These are phyloP conservation scores for Xylaria sp. DNA, from an alignment of 2,329 filamentous ascomycete species.

Conservation along the genomic window DNA sequence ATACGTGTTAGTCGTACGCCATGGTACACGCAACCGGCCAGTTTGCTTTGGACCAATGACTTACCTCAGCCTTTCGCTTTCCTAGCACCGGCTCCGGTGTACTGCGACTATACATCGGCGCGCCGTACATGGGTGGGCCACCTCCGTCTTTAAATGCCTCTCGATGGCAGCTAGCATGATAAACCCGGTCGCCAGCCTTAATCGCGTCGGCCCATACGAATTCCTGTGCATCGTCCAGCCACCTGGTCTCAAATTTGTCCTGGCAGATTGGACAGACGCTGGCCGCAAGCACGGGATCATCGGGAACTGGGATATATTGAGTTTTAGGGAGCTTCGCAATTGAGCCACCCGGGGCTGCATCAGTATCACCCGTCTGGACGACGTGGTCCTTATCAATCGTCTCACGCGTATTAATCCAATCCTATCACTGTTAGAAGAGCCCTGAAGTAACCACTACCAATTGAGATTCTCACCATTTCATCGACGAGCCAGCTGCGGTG, in stretches of 20 bases:
- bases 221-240: conserved; percentile 92
- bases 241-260: conserved; percentile 91
- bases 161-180: conserved; percentile 88
- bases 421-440: conserved; percentile 60
- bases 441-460: background rate
- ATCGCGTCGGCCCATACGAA: conserved; percentile 96
- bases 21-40: background rate
- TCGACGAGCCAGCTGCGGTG: conserved; percentile 96
- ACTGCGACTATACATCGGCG: conserved; percentile 52
- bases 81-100: conserved; percentile 75
- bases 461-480: conserved; percentile 71
- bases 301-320: conserved; percentile 84
- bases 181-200: conserved; percentile 80
- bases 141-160: conserved; percentile 78
- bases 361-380: conserved; percentile 51
- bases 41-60: conserved; percentile 38
- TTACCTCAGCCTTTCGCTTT: conserved; percentile 79
- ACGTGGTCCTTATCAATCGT: conserved; percentile 73
- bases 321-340: conserved; percentile 63
- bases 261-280: conserved; percentile 92
- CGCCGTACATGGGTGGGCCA: conserved; percentile 41
- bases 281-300: conserved; percentile 77
- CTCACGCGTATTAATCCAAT: conserved; percentile 91
- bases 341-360: conserved; percentile 52
- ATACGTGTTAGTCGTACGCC: conserved; percentile 39